Conservation (phyloP, 345 rosid genomes). For the Limnanthes douglasii region DNA sequence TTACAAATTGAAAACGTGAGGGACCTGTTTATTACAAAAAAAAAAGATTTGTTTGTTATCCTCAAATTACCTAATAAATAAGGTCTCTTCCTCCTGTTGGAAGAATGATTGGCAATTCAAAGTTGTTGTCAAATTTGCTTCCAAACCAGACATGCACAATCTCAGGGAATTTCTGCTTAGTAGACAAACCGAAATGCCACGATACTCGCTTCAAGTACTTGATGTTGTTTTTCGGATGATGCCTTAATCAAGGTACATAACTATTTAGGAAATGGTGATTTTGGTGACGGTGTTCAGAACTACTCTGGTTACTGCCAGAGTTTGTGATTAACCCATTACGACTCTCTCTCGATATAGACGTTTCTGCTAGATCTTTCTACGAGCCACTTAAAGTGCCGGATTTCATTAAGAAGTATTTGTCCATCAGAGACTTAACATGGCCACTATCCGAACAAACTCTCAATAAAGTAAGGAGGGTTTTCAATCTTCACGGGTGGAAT, state of each 20-base stretch:
- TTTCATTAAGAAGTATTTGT: conserved; percentile 22
- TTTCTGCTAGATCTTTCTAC: conserved; percentile 58
- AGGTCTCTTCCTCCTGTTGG: no score
- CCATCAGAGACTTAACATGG: conserved; percentile 15
- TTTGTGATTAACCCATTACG: conserved; percentile 57
- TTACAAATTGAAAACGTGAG: no score
- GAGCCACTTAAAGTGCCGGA: conserved; percentile 46
- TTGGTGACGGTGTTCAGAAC: conserved; percentile 44
- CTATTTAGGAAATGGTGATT: conserved; percentile 23
- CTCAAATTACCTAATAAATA: no score
- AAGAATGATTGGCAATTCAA: conserved; percentile 43
- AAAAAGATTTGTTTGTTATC: no score
- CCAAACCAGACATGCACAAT: conserved; percentile 26
- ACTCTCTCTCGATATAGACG: no score
- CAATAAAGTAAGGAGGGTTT: conserved; percentile 44
- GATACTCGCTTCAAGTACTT: conserved; percentile 46
- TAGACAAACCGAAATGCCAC: conserved; percentile 33
- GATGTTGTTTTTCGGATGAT: conserved; percentile 45
- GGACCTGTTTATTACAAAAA: no score
- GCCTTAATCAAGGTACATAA: conserved; percentile 31
- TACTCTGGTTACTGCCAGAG: conserved; percentile 71
- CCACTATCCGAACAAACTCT: conserved; percentile 45
- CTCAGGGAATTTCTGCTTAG: conserved; percentile 25
- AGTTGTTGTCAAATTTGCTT: conserved; percentile 30
- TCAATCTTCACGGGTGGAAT: conserved; percentile 30